Evolutionary conservation across 495 filamentous ascomycete species (phyloP), one percentile per base, ranked within the genome.

Genomic region (Patellaria atrata): DNA sequence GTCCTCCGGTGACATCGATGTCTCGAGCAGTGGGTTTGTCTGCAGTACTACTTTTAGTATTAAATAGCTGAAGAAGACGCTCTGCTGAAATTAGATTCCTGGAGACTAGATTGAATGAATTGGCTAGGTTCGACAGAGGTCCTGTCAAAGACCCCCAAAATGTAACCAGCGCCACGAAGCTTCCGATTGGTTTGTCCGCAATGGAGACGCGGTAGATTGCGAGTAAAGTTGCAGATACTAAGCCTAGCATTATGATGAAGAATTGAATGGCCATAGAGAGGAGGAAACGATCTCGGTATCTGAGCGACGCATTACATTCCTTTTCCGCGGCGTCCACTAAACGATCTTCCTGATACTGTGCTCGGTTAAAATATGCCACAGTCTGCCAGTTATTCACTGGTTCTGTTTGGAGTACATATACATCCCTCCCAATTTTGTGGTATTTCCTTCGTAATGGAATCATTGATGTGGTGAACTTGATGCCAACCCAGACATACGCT

Each of bases 331-430:
- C 58, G 32, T 50, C 45, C 14, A 60, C 59, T 46, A 81, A 79
- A 34, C 73, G 65, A 13, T 60, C 57, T 41, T 71, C 62, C 47
- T 85, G 78, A 41, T 80, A 73, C 1, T 57, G 53, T 17, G 74
- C 63, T 39, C 74, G 71, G 50, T 85, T 85, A 61, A 85, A 82
- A 46, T 75, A 71, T 13, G 50, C 45, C 16, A 79, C 78, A 10
- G 78, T 79, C 16, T 65, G 57, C 79, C 79, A 85, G 22, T 69
- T 73, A 36, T 65, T 63, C 32, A 82, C 69, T 1, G 70, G 67
- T 32, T 79, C 71, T 43, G 72, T 66, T 37, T 75, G 64, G 14
- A 74, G 61, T 31, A 68, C 70, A 31, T 62, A 59, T 47, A 79
- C 70, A 45, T 71, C 64, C 22, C 70, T 70, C 35, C 53, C 61